Base-by-base conservation (phyloP, 2,329 filamentous ascomycete species). In the Seiridium unicorne region DNA sequence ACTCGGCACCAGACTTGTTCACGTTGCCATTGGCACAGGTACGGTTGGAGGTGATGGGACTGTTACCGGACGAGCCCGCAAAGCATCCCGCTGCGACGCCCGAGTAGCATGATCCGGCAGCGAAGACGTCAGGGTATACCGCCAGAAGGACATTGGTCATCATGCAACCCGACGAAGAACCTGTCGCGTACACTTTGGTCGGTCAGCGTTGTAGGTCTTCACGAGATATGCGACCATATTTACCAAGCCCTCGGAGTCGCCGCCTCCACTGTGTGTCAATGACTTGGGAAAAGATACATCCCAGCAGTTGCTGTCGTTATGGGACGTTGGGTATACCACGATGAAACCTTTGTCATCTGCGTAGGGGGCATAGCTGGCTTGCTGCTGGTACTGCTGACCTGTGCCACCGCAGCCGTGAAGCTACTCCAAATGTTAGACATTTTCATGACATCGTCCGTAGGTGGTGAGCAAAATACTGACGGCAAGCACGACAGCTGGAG, bases 151-250 rank as follows among this genome's bases (percentile, higher is more conserved):
- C 78, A 62, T 82, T 81, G 46, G 79, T 79, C 79, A 82, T 81
- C 77, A 82, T 82, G 63, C 64, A 57, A 1, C 80, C 80, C 0
- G 78, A 81, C 3, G 73, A 77, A 0, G 70, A 70, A 2, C 85
- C 85, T 0, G 81, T 84, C 1, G 81, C 81, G 61, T 81, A 87
- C 2, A 87, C 81, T 58, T 76, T 77, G 62, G 67, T 73, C 36
- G 77, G 65, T 88, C 81, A 34, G 76, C 84, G 2, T 74, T 73
- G 71, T 87, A 86, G 66, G 77, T 77, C 7, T 69, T 63, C n/a
- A 87, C 69, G 3, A 82, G 76, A 65, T 84, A 86, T 44, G 72
- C 75, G 51, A 87, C 83, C 84, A 88, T 87, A 66, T 83, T 85
- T 32, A 80, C 81, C 60, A 88, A 84, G 0, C 78, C 77, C 47